These are phyloP conservation scores for Immersiporthe knoxdaviesiana DNA, from an alignment of 2,329 filamentous ascomycete genomes.

Conservation along the genomic window DNA sequence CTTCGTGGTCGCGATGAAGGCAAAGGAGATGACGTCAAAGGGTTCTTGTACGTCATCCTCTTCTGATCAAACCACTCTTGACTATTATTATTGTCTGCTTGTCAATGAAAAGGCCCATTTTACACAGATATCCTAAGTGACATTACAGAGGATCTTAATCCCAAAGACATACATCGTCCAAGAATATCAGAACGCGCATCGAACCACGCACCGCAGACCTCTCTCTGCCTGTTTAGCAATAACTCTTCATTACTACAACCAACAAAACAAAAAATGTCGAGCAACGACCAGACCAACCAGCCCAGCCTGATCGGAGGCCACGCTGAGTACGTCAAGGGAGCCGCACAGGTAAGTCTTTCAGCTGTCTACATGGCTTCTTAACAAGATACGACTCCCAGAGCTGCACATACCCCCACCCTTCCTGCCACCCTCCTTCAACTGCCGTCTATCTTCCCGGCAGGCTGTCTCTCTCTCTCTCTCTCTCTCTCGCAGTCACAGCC, in stretches of 20 bases:
- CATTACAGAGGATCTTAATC: neutral
- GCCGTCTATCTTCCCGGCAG: neutral
- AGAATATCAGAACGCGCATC: neutral
- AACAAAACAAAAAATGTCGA: conserved; percentile 18
- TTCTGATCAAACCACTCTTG: neutral
- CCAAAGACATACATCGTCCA: neutral
- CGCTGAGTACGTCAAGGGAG: conserved; percentile 70
- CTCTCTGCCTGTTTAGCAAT: neutral
- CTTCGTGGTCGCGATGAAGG: neutral
- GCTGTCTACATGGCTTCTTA: neutral
- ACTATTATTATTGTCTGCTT: neutral
- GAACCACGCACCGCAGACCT: neutral
- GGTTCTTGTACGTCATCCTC: conserved; percentile 25
- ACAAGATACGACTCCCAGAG: neutral
- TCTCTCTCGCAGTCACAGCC: neutral
- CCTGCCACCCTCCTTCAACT: neutral
- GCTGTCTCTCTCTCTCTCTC: too few species aligned
- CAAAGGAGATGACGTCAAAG: conserved; percentile 26
- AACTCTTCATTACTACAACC: neutral
- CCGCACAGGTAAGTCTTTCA: conserved; percentile 57
- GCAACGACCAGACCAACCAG: conserved; percentile 41
- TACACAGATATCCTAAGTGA: neutral
- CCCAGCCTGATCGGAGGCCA: conserved; percentile 66
- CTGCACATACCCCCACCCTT: too few species aligned
- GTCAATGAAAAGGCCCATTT: neutral